Percentiles rank a stretch among this genome's conserved stretches.
Evolutionary conservation across 768 basidiomycete genomes (phyloP).

Genomic region (Amanita exitialis): DNA sequence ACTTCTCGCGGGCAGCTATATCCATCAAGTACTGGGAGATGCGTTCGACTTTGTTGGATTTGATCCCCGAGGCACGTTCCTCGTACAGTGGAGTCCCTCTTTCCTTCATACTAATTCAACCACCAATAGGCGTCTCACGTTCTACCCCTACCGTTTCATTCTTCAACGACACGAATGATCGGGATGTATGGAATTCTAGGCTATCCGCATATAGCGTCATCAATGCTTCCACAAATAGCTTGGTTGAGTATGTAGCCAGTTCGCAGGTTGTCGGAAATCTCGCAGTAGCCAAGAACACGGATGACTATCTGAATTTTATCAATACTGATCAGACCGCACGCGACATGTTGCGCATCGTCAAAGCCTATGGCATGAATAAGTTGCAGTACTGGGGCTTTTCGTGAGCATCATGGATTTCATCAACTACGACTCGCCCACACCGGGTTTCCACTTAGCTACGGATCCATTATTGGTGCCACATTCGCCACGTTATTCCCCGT

Average conservation of each 20-base stretch:
- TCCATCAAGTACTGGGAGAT: constrained; percentile 25
- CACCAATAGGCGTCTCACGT: neutral
- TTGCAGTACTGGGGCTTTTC: constrained; percentile 20
- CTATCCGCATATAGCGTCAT: neutral
- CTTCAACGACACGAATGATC: neutral
- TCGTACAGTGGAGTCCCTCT: neutral
- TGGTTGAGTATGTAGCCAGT: neutral
- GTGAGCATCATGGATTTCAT: constrained; percentile 9
- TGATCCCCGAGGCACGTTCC: constrained; percentile 23
- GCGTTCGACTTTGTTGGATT: constrained; percentile 37
- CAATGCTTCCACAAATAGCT: neutral
- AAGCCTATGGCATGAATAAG: neutral
- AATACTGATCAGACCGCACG: constrained; percentile 28
- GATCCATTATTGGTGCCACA: constrained; percentile 14
- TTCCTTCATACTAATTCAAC: neutral
- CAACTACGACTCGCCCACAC: neutral
- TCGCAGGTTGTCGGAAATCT: neutral
- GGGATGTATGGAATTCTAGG: neutral
- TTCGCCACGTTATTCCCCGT: constrained; percentile 16
- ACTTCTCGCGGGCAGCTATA: constrained; percentile 11
- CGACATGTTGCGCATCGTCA: constrained; percentile 25
- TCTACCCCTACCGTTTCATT: neutral
- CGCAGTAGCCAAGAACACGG: neutral
- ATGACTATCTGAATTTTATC: constrained; percentile 19
- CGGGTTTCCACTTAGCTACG: constrained; percentile 8